Evolutionary conservation across 768 basidiomycete species (phyloP).

Genomic region (Leucogyrophana mollusca): DNA sequence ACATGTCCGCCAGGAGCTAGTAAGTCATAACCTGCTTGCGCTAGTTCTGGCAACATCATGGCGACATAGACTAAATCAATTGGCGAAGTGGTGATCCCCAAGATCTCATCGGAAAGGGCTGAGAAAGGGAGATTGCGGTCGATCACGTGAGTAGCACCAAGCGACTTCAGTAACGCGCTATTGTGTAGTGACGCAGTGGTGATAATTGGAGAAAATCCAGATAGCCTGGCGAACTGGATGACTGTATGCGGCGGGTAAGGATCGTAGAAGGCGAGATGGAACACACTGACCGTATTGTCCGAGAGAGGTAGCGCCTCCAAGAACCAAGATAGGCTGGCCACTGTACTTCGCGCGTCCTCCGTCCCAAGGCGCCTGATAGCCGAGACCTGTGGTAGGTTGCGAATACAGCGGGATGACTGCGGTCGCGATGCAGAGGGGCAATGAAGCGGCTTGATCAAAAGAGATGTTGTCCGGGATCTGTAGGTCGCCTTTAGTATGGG

Average conservation of each 20-base stretch:
- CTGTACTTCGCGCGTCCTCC: slow-evolving; percentile 22
- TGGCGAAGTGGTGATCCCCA: neutral
- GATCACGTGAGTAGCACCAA: slow-evolving; percentile 34
- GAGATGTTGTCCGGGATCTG: slow-evolving; percentile 29
- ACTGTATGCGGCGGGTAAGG: neutral
- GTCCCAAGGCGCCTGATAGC: slow-evolving; percentile 19
- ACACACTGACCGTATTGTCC: slow-evolving; percentile 29
- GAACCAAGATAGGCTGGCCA: slow-evolving; percentile 25
- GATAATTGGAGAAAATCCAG: slow-evolving; percentile 32
- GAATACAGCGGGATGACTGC: slow-evolving; percentile 29
- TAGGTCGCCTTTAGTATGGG: too few relatives aligned
- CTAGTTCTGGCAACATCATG: slow-evolving; percentile 28
- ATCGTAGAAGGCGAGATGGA: too few relatives aligned
- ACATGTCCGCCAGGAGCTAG: slow-evolving; percentile 25
- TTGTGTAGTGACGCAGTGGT: slow-evolving; percentile 31
- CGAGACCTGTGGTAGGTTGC: slow-evolving; percentile 13
- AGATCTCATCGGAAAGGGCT: slow-evolving; percentile 8
- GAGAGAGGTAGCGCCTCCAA: slow-evolving; percentile 31
- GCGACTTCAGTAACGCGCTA: slow-evolving; percentile 19
- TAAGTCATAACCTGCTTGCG: slow-evolving; percentile 20
- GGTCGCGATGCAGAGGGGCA: slow-evolving; percentile 29
- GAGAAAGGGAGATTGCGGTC: slow-evolving; percentile 26
- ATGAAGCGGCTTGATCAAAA: slow-evolving; percentile 30
- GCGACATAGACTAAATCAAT: neutral
- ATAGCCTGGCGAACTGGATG: too few relatives aligned